Percentiles rank a stretch among this genome's conserved stretches.
Conservation (phyloP, 805 yeast genomes). For the Pichia insulana region DNA sequence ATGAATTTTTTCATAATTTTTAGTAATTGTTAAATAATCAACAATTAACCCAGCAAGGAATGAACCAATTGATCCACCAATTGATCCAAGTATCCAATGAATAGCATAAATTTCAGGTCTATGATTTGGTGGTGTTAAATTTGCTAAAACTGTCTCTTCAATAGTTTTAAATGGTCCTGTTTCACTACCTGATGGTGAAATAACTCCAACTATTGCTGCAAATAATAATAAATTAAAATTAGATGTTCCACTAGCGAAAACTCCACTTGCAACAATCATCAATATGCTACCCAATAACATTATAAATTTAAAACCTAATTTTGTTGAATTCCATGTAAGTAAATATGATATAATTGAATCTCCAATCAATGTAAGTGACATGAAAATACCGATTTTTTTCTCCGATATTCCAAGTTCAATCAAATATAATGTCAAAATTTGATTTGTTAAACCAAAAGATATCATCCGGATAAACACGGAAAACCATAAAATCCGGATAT, state of each 20-base stretch:
- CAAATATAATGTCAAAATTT: constrained; percentile 63
- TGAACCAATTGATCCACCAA: constrained; percentile 71
- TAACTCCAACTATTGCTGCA: constrained; percentile 79
- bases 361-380: constrained; percentile 74
- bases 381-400: constrained; percentile 60
- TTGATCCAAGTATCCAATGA: constrained; percentile 59
- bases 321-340: constrained; percentile 72
- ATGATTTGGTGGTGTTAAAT: constrained; percentile 53
- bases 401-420: constrained; percentile 47
- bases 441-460: constrained; percentile 74
- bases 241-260: constrained; percentile 45
- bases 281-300: constrained; percentile 54
- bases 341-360: constrained; percentile 64
- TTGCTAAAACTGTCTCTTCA: constrained; percentile 78
- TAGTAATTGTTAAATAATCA: constrained; percentile 31
- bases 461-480: constrained; percentile 64
- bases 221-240: constrained; percentile 46
- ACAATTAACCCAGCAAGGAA: constrained; percentile 52
- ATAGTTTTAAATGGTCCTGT: constrained; percentile 85
- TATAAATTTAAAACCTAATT: constrained; percentile 57
- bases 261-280: constrained; percentile 61
- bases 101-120: constrained; percentile 71
- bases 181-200: constrained; percentile 84
- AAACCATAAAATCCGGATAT: constrained; percentile 55
- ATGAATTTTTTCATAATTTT: constrained; percentile 28